Base-by-base conservation (phyloP, 768 basidiomycete species). In the Agaricus subrufescens region DNA sequence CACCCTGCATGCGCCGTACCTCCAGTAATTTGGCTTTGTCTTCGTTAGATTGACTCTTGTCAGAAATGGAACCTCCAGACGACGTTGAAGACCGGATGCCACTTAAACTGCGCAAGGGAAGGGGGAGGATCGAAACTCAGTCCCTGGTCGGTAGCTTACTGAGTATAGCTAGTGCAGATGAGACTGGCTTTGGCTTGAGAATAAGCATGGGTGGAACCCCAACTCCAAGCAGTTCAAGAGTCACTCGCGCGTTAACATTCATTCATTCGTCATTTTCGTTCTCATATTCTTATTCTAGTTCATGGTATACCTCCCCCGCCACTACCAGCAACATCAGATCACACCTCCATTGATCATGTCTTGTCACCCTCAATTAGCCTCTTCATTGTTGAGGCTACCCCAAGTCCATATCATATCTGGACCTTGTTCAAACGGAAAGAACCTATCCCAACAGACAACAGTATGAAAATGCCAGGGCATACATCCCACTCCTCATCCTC, bases 21-120 rank as follows among this genome's bases (percentile, higher is more conserved):
- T 50, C 45, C 14, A 62, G 40, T n/a, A 40, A 31, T 14, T 52
- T 43, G 11, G 29, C 45, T 4, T 51, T 52, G 25, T 52, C 42
- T 11, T 19, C 26, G 3, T 27, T 30, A 1, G 40, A 25, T 25
- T 40, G 30, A 14, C 61, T 57, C 9, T 56, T 60, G 9, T 46
- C 56, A 29, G 60, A 58, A 26, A 60, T 62, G 14, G 61, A 61
- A 43, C 62, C 63, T 15, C 60, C 60, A 26, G 60, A 61, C 49
- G 43, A 57, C 23, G 37, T 42, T 37, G 73, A 76, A 53, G 75
- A 75, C 10, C 69, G 67, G 46, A 73, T 87, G 61, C 86, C 85
- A 4, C 85, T 85, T 2, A 83, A 83, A 67, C 79, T 87, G 79
- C 73, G 86, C 39, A 87, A 84, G 54, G 60, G 66, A 47, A 75